phyloP scores from a whole-genome alignment of 441 rosid genomes.

The Pelargonium myrrhifolium region DNA sequence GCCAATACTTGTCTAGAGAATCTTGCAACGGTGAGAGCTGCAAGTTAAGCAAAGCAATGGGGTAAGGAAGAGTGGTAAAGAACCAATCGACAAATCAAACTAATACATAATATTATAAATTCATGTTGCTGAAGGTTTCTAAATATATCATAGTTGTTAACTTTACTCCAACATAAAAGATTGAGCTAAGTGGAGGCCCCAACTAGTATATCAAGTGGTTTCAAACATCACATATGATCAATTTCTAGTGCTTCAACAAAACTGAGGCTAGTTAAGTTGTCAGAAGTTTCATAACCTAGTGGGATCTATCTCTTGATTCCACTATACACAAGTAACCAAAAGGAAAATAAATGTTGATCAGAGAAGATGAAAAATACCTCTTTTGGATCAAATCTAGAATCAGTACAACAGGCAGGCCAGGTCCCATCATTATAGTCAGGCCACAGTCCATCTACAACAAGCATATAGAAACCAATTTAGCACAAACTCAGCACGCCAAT shows the following conservation, averaged over 20 bases:
- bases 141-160: too few relatives aligned
- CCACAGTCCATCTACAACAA: constrained; percentile 74
- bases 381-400: constrained; percentile 47
- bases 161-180: too few relatives aligned
- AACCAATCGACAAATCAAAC: not conserved
- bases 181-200: too few relatives aligned
- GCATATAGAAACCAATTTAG: constrained; percentile 18
- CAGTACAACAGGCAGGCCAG: constrained; percentile 78
- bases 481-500: not conserved
- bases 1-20: constrained; percentile 72
- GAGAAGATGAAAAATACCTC: constrained; percentile 38
- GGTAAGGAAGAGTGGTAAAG: not conserved
- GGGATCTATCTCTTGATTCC: too few relatives aligned
- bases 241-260: too few relatives aligned
- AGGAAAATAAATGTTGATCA: constrained; percentile 3
- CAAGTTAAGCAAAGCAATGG: constrained; percentile 16
- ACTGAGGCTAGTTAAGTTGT: too few relatives aligned
- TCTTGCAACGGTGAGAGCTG: constrained; percentile 63
- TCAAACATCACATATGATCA: too few relatives aligned
- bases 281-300: too few relatives aligned
- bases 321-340: not conserved
- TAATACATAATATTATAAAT: too few relatives aligned
- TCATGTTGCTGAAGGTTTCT: too few relatives aligned
- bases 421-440: constrained; percentile 90
- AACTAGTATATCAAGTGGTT: too few relatives aligned